Evolutionary conservation across 2,329 filamentous ascomycete genomes (phyloP).

Genomic region (Rutstroemia sp.): DNA sequence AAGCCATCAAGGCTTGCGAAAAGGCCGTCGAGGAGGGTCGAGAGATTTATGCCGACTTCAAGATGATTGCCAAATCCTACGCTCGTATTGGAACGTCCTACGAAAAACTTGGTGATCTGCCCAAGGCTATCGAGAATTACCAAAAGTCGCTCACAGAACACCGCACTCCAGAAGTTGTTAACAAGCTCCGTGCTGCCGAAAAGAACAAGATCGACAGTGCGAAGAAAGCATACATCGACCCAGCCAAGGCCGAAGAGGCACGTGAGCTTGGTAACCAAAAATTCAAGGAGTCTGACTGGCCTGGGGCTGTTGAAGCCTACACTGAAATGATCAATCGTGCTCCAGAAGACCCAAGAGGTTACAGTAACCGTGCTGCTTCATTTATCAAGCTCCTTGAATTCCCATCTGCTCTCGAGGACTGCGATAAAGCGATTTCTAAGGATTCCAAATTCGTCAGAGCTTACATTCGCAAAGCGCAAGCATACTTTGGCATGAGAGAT

Average conservation of each 20-base stretch:
- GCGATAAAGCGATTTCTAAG: constrained; percentile 81
- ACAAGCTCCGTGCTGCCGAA: constrained; percentile 86
- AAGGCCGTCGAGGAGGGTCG: constrained; percentile 88
- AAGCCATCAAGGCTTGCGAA: constrained; percentile 77
- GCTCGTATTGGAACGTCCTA: constrained; percentile 90
- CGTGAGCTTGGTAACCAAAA: constrained; percentile 92
- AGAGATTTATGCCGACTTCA: constrained; percentile 88
- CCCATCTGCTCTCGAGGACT: constrained; percentile 88
- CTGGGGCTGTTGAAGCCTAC: constrained; percentile 89
- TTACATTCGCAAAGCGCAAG: constrained; percentile 94
- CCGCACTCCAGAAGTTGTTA: constrained; percentile 86
- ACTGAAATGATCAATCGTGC: constrained; percentile 94
- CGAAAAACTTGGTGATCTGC: constrained; percentile 78
- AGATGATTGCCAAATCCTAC: constrained; percentile 97
- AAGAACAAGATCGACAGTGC: constrained; percentile 74
- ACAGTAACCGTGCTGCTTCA: constrained; percentile 94
- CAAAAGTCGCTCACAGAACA: constrained; percentile 93
- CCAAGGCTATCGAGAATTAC: constrained; percentile 79
- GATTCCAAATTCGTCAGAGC: constrained; percentile 91
- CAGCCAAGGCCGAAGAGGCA: constrained; percentile 88
- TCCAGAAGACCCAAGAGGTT: constrained; percentile 86
- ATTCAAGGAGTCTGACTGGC: constrained; percentile 96
- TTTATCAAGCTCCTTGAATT: constrained; percentile 96
- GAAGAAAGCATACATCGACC: constrained; percentile 77
- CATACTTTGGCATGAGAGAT: constrained; percentile 94